phyloP scores from a whole-genome alignment of 768 basidiomycete species.

The Tylopilus sp. region DNA sequence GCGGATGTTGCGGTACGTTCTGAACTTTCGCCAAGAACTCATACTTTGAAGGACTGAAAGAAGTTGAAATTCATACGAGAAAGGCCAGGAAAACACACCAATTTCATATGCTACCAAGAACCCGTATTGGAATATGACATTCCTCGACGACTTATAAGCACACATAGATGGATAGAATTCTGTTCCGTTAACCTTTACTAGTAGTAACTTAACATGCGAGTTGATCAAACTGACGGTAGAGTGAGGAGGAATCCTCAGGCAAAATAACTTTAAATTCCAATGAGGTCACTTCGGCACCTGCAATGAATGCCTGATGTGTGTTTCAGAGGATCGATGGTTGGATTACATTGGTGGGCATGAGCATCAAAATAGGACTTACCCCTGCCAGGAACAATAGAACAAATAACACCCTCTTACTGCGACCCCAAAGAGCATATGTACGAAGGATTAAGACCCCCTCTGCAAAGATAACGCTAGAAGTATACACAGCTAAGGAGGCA shows the following conservation, averaged over 20 bases:
- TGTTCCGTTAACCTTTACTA: background rate
- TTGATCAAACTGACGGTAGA: conserved; percentile 19
- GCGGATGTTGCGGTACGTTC: conserved; percentile 16
- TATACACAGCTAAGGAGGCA: conserved; percentile 11
- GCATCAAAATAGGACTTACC: conserved; percentile 4
- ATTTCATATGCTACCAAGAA: conserved; percentile 22
- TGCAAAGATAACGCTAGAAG: conserved; percentile 10
- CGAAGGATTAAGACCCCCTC: conserved; percentile 25
- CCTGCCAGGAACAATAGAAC: conserved; percentile 19
- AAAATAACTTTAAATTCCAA: conserved; percentile 4
- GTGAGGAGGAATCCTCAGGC: conserved; percentile 14
- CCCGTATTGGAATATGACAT: conserved; percentile 8
- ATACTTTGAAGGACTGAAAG: conserved; percentile 24
- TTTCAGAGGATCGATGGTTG: background rate
- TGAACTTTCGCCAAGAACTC: conserved; percentile 23
- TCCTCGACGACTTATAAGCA: conserved; percentile 15
- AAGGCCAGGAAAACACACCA: conserved; percentile 8
- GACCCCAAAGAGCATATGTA: conserved; percentile 27
- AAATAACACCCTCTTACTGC: conserved; percentile 12
- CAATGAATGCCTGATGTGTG: conserved; percentile 12
- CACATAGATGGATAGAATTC: conserved; percentile 21
- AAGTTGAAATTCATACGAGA: background rate
- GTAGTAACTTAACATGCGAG: background rate
- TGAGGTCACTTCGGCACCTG: conserved; percentile 11
- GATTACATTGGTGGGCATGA: no score